Evolutionary conservation across 345 rosid species (phyloP).

Genomic region (Dovyalis caffra): DNA sequence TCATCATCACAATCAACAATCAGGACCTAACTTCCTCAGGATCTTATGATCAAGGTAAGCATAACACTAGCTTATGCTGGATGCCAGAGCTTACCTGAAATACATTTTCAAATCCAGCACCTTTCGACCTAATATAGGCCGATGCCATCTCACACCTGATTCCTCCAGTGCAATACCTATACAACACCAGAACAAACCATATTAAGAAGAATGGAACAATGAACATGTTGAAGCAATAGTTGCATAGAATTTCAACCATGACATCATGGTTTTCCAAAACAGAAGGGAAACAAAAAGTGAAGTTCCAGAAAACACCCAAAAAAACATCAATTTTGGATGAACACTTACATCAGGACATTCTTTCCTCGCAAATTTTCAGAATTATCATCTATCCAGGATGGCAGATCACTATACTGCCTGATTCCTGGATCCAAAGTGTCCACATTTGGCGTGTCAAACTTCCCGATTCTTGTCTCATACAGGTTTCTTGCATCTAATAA

Average conservation of each 20-base stretch:
- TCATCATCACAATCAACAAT: constrained; percentile 8
- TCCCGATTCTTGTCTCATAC: constrained; percentile 91
- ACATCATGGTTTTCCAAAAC: neutral
- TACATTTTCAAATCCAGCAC: constrained; percentile 79
- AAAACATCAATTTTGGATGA: constrained; percentile 13
- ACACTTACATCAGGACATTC: constrained; percentile 70
- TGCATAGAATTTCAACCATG: neutral
- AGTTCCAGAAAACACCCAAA: neutral
- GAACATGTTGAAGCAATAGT: neutral
- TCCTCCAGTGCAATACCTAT: constrained; percentile 98
- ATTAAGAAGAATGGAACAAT: neutral
- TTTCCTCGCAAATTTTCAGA: constrained; percentile 65
- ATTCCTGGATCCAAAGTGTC: constrained; percentile 82
- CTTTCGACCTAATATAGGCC: constrained; percentile 87
- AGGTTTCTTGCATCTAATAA: constrained; percentile 89
- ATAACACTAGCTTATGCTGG: neutral
- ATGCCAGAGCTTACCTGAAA: constrained; percentile 57
- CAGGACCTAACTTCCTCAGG: neutral
- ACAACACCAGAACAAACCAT: constrained; percentile 8
- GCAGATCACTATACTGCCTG: constrained; percentile 92
- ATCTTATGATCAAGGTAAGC: constrained; percentile 7
- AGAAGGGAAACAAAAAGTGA: constrained; percentile 1
- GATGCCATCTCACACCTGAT: constrained; percentile 99
- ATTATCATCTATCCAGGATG: constrained; percentile 80
- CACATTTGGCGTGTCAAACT: constrained; percentile 56